Conservation (phyloP, 345 rosid genomes). For the Boechera retrofracta region DNA sequence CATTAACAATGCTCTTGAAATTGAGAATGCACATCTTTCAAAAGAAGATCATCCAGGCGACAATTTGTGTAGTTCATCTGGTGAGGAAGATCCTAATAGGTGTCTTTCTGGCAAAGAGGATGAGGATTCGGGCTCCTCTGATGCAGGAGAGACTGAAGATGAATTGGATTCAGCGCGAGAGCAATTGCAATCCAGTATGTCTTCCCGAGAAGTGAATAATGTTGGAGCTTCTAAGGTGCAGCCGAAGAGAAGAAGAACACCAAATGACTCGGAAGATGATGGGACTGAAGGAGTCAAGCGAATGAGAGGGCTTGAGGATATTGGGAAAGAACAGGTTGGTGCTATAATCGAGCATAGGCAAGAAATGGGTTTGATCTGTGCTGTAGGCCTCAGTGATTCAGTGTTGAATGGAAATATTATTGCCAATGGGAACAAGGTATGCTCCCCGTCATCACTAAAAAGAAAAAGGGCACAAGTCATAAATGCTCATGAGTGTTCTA, state of each 20-base stretch:
- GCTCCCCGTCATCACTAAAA: constrained; percentile 53
- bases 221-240: constrained; percentile 55
- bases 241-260: constrained; percentile 83
- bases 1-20: constrained; percentile 86
- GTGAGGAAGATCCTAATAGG: constrained; percentile 57
- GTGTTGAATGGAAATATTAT: constrained; percentile 56
- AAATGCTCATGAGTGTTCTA: constrained; percentile 60
- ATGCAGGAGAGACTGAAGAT: constrained; percentile 51
- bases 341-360: constrained; percentile 46
- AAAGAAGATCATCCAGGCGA: constrained; percentile 54
- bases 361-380: constrained; percentile 48
- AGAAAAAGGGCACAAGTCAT: constrained; percentile 76
- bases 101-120: constrained; percentile 61
- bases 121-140: constrained; percentile 48
- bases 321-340: constrained; percentile 60
- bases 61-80: constrained; percentile 48
- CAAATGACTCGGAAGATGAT: constrained; percentile 98
- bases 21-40: constrained; percentile 75
- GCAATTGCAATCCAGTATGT: constrained; percentile 68
- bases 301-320: constrained; percentile 97
- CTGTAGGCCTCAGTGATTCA: constrained; percentile 52
- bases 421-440: constrained; percentile 56
- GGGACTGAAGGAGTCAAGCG: constrained; percentile 92
- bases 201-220: constrained; percentile 68
- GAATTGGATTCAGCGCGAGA: constrained; percentile 61